These are phyloP conservation scores for Cornus controversa DNA, from an alignment of 148 eudicot genomes.

Conservation along the genomic window DNA sequence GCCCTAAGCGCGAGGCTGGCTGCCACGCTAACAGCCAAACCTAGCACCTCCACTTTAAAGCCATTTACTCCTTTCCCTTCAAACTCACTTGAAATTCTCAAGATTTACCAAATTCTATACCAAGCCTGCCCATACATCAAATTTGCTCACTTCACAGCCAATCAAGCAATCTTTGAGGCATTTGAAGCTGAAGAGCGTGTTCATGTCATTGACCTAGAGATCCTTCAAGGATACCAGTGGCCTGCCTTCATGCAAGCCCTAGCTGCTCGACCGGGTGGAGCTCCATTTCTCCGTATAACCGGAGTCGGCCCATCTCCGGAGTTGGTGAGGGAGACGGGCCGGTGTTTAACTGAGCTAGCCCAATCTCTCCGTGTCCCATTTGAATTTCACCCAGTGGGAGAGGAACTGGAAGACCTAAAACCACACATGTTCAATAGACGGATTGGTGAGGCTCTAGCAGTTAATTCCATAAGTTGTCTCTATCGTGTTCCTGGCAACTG, in stretches of 20 bases:
- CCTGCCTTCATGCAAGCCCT: slow-evolving; percentile 49
- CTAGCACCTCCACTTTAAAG: slow-evolving; percentile 20
- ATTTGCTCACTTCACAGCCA: slow-evolving; percentile 46
- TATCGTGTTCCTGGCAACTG: slow-evolving; percentile 27
- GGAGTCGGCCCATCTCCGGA: slow-evolving; percentile 36
- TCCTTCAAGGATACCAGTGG: slow-evolving; percentile 49
- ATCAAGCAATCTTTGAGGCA: slow-evolving; percentile 42
- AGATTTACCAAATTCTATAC: slow-evolving; percentile 40
- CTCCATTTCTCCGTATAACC: slow-evolving; percentile 36
- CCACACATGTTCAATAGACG: slow-evolving; percentile 41
- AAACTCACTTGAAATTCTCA: slow-evolving; percentile 35
- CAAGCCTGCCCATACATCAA: slow-evolving; percentile 51
- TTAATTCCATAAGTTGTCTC: slow-evolving; percentile 33
- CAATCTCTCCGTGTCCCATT: slow-evolving; percentile 39
- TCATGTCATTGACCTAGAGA: slow-evolving; percentile 43
- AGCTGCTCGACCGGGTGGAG: slow-evolving; percentile 34
- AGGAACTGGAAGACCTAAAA: slow-evolving; percentile 38
- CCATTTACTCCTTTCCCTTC: slow-evolving; percentile 47
- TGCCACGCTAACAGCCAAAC: slow-evolving; percentile 39
- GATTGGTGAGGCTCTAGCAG: slow-evolving; percentile 43
- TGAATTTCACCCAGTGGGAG: slow-evolving; percentile 38
- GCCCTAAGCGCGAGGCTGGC: slow-evolving; percentile 41
- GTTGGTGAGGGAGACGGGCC: slow-evolving; percentile 33
- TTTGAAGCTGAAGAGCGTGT: slow-evolving; percentile 41
- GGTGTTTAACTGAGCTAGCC: slow-evolving; percentile 38